phyloP scores from a whole-genome alignment of 2,329 filamentous ascomycete species.

The Epichloe festucae region DNA sequence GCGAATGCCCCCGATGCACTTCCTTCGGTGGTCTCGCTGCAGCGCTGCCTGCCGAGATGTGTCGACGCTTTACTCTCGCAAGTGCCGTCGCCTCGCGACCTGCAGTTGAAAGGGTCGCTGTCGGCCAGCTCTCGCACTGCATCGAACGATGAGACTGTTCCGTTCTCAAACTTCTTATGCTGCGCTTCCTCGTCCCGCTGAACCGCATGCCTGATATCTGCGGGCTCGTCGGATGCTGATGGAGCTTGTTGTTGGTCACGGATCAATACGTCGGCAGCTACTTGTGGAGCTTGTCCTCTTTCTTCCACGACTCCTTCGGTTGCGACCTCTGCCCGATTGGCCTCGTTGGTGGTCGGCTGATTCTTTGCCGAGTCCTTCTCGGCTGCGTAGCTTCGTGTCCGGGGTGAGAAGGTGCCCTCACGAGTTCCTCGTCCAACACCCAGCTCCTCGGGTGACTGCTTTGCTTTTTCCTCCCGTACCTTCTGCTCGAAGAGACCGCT shows the following conservation, averaged over 20 bases:
- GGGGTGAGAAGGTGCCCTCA: conserved; percentile 32
- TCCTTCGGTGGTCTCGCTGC: conserved; percentile 49
- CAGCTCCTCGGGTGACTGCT: conserved; percentile 24
- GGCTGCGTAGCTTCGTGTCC: conserved; percentile 29
- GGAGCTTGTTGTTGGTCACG: conserved; percentile 12
- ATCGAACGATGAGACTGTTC: conserved; percentile 31
- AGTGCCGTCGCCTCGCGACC: conserved; percentile 17
- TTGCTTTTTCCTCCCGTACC: conserved; percentile 50
- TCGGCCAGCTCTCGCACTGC: conserved; percentile 33
- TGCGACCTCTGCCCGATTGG: conserved; percentile 8
- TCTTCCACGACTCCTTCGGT: conserved; percentile 12
- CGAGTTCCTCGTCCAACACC: conserved; percentile 21
- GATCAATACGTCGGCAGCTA: conserved; percentile 11
- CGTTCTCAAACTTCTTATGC: conserved; percentile 28
- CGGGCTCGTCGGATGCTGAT: conserved; percentile 4
- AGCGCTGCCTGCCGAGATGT: conserved; percentile 36
- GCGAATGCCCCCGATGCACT: conserved; percentile 40
- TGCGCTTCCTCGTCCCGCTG: neutral
- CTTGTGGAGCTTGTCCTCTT: conserved; percentile 12
- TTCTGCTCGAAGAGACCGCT: conserved; percentile 58
- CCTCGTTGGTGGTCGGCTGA: conserved; percentile 4
- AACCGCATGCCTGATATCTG: neutral
- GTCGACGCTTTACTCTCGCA: conserved; percentile 24
- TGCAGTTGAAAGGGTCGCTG: conserved; percentile 34
- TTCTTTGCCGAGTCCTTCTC: conserved; percentile 15